Evolutionary conservation across 805 yeast species (phyloP), one percentile per base, ranked within the genome.

Genomic region (Saturnispora sekii): DNA sequence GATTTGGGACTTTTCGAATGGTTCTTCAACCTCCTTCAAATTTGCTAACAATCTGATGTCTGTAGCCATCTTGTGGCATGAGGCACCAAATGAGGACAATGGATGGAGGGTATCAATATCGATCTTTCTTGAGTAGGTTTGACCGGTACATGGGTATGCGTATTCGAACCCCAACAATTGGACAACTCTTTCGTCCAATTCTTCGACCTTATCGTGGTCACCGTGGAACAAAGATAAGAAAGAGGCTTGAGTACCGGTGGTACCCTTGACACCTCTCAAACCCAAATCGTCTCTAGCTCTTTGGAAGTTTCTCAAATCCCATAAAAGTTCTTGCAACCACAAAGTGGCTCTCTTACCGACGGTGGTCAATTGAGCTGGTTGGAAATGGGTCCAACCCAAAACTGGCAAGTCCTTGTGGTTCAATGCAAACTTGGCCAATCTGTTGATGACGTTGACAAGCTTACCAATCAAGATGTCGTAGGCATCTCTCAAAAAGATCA

Each of bases 351-450:
- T 83, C 74, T 93, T 93, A 65, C 98, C 98, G 51, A 93, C 95
- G 31, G 98, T 93, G 54, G 97, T 90, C 64, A 93, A 78, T 72
- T 93, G 98, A 44, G 98, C 98, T 12, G 98, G 98, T 72, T 93
- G 98, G 79, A 93, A 93, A 68, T 93, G 98, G 47, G 98, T 93
- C 97, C 97, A 93, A 32, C 98, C 98, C 53, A 93, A 75, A 37
- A 89, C 96, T 32, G 98, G 97, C 67, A 89, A 67, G 65, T 93
- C 97, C 70, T 93, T 93, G 74, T 90, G 78, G 65, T 84, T 79
- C 52, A 87, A 62, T 38, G 98, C 97, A 65, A 93, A 93, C 62
- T 84, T 70, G 48, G 87, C 67, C 63, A 93, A 73, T 66, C 96
- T 78, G 73, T 89, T 83, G 57, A 93, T 93, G 53, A 93, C 97